Percentiles rank a stretch among this genome's conserved stretches.
Conservation (phyloP, 1,284 basidiomycete genomes). For the Lentinula novae-zelandiae region DNA sequence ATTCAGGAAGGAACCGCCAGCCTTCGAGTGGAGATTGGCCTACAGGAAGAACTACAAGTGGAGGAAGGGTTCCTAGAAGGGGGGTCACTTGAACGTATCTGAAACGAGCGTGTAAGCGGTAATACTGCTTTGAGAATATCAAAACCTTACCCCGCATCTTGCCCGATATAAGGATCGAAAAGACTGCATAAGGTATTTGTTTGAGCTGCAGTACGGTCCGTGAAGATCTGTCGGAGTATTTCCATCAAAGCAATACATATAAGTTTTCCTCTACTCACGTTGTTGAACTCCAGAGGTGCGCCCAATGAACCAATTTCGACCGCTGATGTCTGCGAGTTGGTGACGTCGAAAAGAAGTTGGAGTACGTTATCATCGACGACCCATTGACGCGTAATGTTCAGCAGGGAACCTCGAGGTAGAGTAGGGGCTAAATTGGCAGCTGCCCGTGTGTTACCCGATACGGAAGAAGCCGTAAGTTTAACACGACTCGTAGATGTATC, state of each 20-base stretch:
- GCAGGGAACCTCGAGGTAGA: slow-evolving; percentile 38
- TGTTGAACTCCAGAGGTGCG: slow-evolving; percentile 55
- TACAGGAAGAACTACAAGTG: slow-evolving; percentile 47
- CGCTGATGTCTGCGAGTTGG: slow-evolving; percentile 41
- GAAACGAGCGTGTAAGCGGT: background rate
- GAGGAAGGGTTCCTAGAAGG: slow-evolving; percentile 50
- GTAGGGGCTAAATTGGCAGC: slow-evolving; percentile 49
- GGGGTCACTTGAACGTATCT: slow-evolving; percentile 44
- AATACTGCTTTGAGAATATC: slow-evolving; percentile 25
- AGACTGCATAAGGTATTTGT: slow-evolving; percentile 52
- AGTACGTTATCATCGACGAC: slow-evolving; percentile 38
- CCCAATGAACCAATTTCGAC: slow-evolving; percentile 56
- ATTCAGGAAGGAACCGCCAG: slow-evolving; percentile 55
- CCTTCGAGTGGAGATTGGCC: slow-evolving; percentile 52
- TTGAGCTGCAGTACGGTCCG: slow-evolving; percentile 44
- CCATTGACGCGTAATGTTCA: slow-evolving; percentile 55
- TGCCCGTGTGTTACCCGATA: slow-evolving; percentile 42
- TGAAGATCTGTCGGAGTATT: slow-evolving; percentile 43
- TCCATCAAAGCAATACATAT: background rate
- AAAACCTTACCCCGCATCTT: slow-evolving; percentile 48
- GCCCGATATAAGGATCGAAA: slow-evolving; percentile 56
- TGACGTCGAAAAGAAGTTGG: slow-evolving; percentile 48
- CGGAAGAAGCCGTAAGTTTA: slow-evolving; percentile 34
- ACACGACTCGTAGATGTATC: slow-evolving; percentile 44
- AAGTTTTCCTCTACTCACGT: slow-evolving; percentile 28